Evolutionary conservation across 345 rosid species (phyloP).

Genomic region (Pistacia atlantica): DNA sequence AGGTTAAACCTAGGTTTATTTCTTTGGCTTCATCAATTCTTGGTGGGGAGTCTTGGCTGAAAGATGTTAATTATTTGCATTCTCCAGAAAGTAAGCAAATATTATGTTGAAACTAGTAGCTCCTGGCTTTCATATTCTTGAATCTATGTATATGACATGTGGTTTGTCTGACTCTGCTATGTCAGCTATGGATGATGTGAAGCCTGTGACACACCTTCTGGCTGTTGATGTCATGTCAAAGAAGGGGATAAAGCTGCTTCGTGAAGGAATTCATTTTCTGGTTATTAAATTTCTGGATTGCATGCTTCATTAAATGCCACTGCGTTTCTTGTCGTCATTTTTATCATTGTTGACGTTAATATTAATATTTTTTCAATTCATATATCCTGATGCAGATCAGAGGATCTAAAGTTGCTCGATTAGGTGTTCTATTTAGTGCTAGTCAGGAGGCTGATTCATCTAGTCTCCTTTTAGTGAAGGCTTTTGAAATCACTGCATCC

Average conservation of each 20-base stretch:
- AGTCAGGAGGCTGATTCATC: slow-evolving; percentile 50
- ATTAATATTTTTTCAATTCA: slow-evolving; percentile 33
- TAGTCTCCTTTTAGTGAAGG: slow-evolving; percentile 66
- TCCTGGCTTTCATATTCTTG: slow-evolving; percentile 22
- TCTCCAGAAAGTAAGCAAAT: slow-evolving; percentile 74
- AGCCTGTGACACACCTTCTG: slow-evolving; percentile 96
- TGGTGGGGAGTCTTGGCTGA: slow-evolving; percentile 60
- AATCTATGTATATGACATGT: slow-evolving; percentile 18
- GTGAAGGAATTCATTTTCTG: slow-evolving; percentile 87
- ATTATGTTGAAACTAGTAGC: slow-evolving; percentile 18
- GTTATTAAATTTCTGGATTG: slow-evolving; percentile 32
- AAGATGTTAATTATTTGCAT: slow-evolving; percentile 81
- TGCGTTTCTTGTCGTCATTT: background rate
- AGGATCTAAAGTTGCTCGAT: slow-evolving; percentile 82
- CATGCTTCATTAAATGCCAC: slow-evolving; percentile 12
- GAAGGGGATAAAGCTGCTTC: slow-evolving; percentile 83
- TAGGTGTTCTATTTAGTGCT: slow-evolving; percentile 76
- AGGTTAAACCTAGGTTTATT: slow-evolving; percentile 64
- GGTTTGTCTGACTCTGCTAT: slow-evolving; percentile 27
- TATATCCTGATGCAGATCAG: slow-evolving; percentile 51
- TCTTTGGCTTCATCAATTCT: slow-evolving; percentile 66
- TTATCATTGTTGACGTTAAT: slow-evolving; percentile 17
- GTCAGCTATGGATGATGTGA: slow-evolving; percentile 83
- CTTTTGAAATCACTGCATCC: slow-evolving; percentile 64
- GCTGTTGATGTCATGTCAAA: slow-evolving; percentile 72